These are phyloP conservation scores for Shiraia sp. DNA, from an alignment of 2,329 filamentous ascomycete genomes.

Conservation along the genomic window DNA sequence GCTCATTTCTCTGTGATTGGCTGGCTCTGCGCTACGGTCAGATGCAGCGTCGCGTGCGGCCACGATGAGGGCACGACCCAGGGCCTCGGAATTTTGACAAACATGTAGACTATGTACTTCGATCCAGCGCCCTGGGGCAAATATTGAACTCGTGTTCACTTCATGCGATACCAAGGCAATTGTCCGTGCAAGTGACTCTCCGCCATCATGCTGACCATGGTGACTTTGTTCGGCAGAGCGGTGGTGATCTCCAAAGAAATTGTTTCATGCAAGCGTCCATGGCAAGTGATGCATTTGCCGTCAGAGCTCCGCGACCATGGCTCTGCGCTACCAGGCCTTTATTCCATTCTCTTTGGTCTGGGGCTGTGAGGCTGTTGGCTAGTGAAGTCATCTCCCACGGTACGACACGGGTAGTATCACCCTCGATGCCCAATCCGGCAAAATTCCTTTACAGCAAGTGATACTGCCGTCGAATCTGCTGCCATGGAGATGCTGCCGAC, in stretches of 20 bases:
- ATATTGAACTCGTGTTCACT: constrained; percentile 19
- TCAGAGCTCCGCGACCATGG: constrained; percentile 30
- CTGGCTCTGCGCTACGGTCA: constrained; percentile 13
- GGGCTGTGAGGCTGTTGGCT: too few relatives aligned
- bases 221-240: too few relatives aligned
- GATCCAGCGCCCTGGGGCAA: constrained; percentile 6
- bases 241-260: constrained; percentile 26
- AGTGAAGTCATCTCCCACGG: constrained; percentile 23
- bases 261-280: constrained; percentile 30
- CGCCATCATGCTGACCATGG: too few relatives aligned
- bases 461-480: constrained; percentile 31
- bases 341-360: too few relatives aligned
- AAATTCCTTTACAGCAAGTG: constrained; percentile 17
- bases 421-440: constrained; percentile 24
- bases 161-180: constrained; percentile 19
- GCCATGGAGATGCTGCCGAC: constrained; percentile 25
- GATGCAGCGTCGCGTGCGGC: constrained; percentile 22
- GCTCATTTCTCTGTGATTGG: constrained; percentile 4
- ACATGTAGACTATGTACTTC: constrained; percentile 1
- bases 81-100: constrained; percentile 13
- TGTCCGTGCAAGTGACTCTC: constrained; percentile 21
- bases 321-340: constrained; percentile 18
- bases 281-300: constrained; percentile 35
- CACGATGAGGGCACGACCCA: constrained; percentile 16
- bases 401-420: constrained; percentile 19